phyloP scores from a whole-genome alignment of 2,329 filamentous ascomycete genomes.

The Acephala macrosclerotiorum region DNA sequence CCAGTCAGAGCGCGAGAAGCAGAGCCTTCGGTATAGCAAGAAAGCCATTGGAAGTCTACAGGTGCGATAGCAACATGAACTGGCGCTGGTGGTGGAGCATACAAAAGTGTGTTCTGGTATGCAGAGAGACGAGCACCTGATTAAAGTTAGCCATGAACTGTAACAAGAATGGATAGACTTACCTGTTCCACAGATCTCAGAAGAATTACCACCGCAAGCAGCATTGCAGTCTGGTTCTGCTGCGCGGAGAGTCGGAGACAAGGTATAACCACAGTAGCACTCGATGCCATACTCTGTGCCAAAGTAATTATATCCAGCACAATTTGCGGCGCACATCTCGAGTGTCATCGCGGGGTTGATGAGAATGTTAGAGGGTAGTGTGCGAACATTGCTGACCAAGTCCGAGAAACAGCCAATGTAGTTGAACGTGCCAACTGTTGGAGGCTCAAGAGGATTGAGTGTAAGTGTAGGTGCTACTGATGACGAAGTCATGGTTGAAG shows the following conservation, averaged over 20 bases:
- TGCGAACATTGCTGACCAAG: background rate
- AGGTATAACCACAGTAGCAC: slow-evolving; percentile 12
- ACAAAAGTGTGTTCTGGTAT: background rate
- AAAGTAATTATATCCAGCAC: slow-evolving; percentile 4
- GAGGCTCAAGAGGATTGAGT: background rate
- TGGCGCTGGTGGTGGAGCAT: background rate
- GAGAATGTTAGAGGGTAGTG: background rate
- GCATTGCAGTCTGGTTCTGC: background rate
- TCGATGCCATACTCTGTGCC: background rate
- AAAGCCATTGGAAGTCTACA: slow-evolving; percentile 1
- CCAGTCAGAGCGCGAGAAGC: slow-evolving; percentile 11
- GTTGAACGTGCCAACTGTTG: background rate
- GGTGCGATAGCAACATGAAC: background rate
- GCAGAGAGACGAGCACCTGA: slow-evolving; percentile 3
- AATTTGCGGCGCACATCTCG: slow-evolving; percentile 5
- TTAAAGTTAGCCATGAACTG: background rate
- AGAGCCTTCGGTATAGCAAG: slow-evolving; percentile 23
- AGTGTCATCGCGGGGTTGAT: background rate
- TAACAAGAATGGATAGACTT: background rate
- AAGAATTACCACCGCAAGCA: background rate
- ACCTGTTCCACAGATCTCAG: slow-evolving; percentile 4
- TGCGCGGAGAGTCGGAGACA: background rate
- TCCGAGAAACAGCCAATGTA: slow-evolving; percentile 3
- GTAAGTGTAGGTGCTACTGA: background rate
- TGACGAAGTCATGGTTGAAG: slow-evolving; percentile 3